Evolutionary conservation across 495 filamentous ascomycete species (phyloP), one percentile per base, ranked within the genome.

Genomic region (Podospora tetraspora): DNA sequence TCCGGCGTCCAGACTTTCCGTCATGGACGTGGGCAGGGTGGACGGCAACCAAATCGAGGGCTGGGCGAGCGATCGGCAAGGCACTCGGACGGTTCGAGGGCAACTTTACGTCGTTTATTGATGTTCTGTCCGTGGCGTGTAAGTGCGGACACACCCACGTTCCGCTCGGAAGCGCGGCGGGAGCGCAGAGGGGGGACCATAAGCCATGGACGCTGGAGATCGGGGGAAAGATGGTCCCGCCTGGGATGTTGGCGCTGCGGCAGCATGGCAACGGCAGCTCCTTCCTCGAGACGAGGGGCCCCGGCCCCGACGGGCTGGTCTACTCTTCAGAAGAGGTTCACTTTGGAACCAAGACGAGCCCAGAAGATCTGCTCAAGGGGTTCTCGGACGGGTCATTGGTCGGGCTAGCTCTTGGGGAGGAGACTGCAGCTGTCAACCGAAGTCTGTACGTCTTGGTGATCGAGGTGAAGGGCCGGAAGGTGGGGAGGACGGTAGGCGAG

Each of bases 11-110:
- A 37, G 34, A 37, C 22, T 64, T 64, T 52, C 62, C 62, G 30
- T 64, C 62, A 21, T 64, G 62, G 62, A 43, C 30, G 3, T 64
- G 62, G 62, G 29, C 62, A 7, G 62, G 62, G n/a, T 64, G 62
- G 62, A 27, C 21, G 21, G 24, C 58, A 23, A 59, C 22, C 10
- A 23, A 27, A 13, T 23, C 22, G 10, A 23, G 11, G 58, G 58
- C 22, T 27, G 21, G 21, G 58, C 13, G 21, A n/a, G 22, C 58
- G 58, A 27, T 59, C 24, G 58, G 58, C 22, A 59, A 59, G 24
- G 21, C 58, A 19, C 21, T 59, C 13, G 58, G 58, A 7, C 58
- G 58, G 58, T 59, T 59, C 24, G 58, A 59, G 58, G 58, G 58
- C 22, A 59, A 59, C 24, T 59, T 59, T 27, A 13, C 58, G 11